Evolutionary conservation across 2,329 filamentous ascomycete species (phyloP).

Genomic region (Alternaria ventricosa): DNA sequence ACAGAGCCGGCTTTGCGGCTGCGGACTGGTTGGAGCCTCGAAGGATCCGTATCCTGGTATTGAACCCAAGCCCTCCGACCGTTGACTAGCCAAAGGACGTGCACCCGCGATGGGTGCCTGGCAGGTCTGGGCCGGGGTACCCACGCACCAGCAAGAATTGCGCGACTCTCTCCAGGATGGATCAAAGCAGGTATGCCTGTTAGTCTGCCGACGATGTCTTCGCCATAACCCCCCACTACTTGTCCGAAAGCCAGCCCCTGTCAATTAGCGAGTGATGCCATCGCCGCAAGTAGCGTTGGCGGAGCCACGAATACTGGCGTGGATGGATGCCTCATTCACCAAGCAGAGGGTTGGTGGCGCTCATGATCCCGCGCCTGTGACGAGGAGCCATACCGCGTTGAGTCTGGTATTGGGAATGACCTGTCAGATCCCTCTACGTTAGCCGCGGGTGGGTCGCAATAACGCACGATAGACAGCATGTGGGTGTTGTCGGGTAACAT

Average conservation of each 20-base stretch:
- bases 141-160: conserved; percentile 29
- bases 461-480: conserved; percentile 27
- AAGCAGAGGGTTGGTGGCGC: conserved; percentile 41
- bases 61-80: conserved; percentile 45
- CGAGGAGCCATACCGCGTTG: conserved; percentile 28
- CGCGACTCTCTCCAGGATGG: conserved; percentile 24
- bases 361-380: conserved; percentile 31
- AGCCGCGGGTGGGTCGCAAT: conserved; percentile 23
- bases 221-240: background rate
- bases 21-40: conserved; percentile 47
- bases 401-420: conserved; percentile 31
- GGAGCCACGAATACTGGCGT: conserved; percentile 20
- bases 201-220: background rate
- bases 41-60: conserved; percentile 44
- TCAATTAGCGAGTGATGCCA: conserved; percentile 13
- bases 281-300: conserved; percentile 16
- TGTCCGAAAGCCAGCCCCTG: background rate
- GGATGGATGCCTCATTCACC: conserved; percentile 21
- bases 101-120: conserved; percentile 35
- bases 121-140: conserved; percentile 24
- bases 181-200: conserved; percentile 5
- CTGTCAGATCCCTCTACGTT: conserved; percentile 32
- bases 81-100: conserved; percentile 43
- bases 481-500: conserved; percentile 26
- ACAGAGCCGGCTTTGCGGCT: conserved; percentile 46